Conservation (phyloP, 257 asterid genomes). For the Forsythia suspensa region DNA sequence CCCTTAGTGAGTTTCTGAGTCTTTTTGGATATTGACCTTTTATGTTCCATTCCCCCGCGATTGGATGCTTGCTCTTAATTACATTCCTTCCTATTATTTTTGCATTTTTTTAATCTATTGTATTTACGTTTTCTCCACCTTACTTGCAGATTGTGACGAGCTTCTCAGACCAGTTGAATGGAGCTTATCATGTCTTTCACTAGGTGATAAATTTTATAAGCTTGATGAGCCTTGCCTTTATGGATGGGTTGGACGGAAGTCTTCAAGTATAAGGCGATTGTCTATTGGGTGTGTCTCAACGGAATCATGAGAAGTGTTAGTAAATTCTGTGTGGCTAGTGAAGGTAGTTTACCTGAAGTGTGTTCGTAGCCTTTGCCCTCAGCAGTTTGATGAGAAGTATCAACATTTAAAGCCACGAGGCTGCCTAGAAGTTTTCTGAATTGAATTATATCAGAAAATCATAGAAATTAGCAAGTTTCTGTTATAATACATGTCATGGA, state of each 20-base stretch:
- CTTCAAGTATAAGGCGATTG: slow-evolving; percentile 24
- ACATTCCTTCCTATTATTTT: too few species aligned
- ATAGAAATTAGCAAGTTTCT: neutral
- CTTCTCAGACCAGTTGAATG: slow-evolving; percentile 56
- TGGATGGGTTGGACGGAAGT: slow-evolving; percentile 36
- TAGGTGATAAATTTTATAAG: slow-evolving; percentile 51
- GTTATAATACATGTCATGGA: neutral
- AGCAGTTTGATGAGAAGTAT: slow-evolving; percentile 13
- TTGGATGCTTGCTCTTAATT: too few species aligned
- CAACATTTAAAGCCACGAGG: too few species aligned
- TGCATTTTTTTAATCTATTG: neutral
- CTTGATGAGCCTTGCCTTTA: slow-evolving; percentile 16
- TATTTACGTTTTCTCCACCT: neutral
- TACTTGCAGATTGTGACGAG: slow-evolving; percentile 72
- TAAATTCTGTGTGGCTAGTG: slow-evolving; percentile 41
- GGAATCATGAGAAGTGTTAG: slow-evolving; percentile 31
- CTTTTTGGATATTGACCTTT: too few species aligned
- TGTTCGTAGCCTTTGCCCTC: slow-evolving; percentile 35
- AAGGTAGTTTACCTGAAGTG: slow-evolving; percentile 32
- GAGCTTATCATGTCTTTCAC: slow-evolving; percentile 43
- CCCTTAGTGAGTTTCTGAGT: too few species aligned
- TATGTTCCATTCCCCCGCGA: too few species aligned
- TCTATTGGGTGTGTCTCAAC: slow-evolving; percentile 28
- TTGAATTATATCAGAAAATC: too few species aligned
- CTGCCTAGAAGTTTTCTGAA: too few species aligned